Base-by-base conservation (phyloP, 441 rosid species). In the Populus hybrid region DNA sequence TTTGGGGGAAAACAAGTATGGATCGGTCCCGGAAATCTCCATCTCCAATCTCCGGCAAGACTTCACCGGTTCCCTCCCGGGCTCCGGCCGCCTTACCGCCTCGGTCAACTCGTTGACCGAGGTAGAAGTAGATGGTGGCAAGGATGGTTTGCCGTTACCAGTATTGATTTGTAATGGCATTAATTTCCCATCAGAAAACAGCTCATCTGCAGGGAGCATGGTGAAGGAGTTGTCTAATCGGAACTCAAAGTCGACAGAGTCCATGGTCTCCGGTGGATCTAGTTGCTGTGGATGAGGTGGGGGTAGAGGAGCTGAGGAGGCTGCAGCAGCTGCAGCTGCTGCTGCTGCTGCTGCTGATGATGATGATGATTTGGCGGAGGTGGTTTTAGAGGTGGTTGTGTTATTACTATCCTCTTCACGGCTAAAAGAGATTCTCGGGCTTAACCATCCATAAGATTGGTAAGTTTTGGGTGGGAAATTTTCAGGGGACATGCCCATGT, bases 151-250 rank as follows among this genome's bases (percentile, higher is more conserved):
- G 12, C 79, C 3, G 8, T 83, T 74, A 34, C 18, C 10, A 24
- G 72, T 72, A 14, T 85, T 69, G 12, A 92, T 78, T 67, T 88
- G 97, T 64, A 93, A 81, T 69, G 99, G 97, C 42, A 90, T 82
- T 68, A 95, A 88, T 77, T 92, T 92, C 0, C 99, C 99, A 16
- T 92, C 89, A 65, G 90, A 89, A 79, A 94, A 94, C 65, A 95
- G 94, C 90, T 95, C 89, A 35, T 95, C 98, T 0, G 99, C 99
- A 0, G 98, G 89, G 10, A 95, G 90, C 90, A 95, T 91, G 3
- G 87, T 78, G 2, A 90, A 92, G 1, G 97, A 92, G 86, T 92
- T 91, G 42, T 87, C 93, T 0, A 89, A 82, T 8, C 92, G 82
- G 83, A 95, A 95, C 91, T 93, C 98, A 73, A 95, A 95, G 70